Conservation (phyloP, 1,139 yeast species). For the Scheffersomyces stambukii region DNA sequence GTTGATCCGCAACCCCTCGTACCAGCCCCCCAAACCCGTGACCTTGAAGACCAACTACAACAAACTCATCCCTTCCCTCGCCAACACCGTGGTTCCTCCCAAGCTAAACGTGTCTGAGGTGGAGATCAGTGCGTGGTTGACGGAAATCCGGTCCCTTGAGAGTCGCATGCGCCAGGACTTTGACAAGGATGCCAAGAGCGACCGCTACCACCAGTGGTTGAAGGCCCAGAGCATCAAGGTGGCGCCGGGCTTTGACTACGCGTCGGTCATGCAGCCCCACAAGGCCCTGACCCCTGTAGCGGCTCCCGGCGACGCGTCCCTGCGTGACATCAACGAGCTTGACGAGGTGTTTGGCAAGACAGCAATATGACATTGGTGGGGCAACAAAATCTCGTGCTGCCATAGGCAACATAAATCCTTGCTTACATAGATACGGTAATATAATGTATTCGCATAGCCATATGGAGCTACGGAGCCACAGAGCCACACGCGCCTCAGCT, state of each 20-base stretch:
- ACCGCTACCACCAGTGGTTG: slow-evolving; percentile 31
- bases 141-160: slow-evolving; percentile 20
- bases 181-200: slow-evolving; percentile 11
- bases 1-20: slow-evolving; percentile 50
- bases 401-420: not conserved
- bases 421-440: not conserved
- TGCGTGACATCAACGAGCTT: slow-evolving; percentile 19
- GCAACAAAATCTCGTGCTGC: not conserved
- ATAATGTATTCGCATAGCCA: not conserved
- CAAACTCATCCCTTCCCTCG: slow-evolving; percentile 33
- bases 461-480: too few relatives aligned
- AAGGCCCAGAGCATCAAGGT: slow-evolving; percentile 27
- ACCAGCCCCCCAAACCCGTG: slow-evolving; percentile 55
- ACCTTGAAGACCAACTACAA: slow-evolving; percentile 50
- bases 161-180: slow-evolving; percentile 7
- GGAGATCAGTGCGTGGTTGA: slow-evolving; percentile 28
- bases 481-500: not conserved
- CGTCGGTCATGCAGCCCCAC: slow-evolving; percentile 34
- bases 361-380: slow-evolving; percentile 8
- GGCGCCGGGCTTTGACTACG: slow-evolving; percentile 43
- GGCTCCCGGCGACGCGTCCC: slow-evolving; percentile 10
- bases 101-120: slow-evolving; percentile 25
- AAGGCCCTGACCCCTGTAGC: slow-evolving; percentile 8
- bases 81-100: slow-evolving; percentile 37
- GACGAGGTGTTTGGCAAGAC: slow-evolving; percentile 27